Conservation (phyloP, 2,329 filamentous ascomycete genomes). For the Sporothrix phasma region DNA sequence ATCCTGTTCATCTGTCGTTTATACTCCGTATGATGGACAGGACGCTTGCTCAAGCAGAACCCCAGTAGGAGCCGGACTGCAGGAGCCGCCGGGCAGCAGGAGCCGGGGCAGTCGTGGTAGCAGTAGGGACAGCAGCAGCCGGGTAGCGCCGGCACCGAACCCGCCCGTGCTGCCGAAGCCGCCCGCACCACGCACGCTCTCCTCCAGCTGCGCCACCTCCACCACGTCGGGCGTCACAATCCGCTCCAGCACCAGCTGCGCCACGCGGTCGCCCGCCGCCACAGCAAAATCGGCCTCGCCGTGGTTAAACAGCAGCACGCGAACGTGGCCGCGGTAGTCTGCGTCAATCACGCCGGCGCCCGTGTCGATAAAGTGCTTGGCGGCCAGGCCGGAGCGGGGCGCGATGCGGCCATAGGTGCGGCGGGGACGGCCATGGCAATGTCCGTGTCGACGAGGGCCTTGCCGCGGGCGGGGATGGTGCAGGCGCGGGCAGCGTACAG, state of each 20-base stretch:
- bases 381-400: conserved; percentile 79
- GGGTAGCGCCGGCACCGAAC: conserved; percentile 11
- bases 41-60: neutral
- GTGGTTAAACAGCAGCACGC: conserved; percentile 92
- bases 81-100: neutral
- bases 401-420: conserved; percentile 85
- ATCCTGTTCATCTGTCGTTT: neutral
- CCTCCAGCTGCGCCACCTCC: conserved; percentile 81
- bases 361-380: conserved; percentile 92
- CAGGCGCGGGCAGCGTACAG: conserved; percentile 70
- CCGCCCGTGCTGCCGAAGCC: conserved; percentile 82
- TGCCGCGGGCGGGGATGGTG: conserved; percentile 69
- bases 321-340: conserved; percentile 89
- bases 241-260: conserved; percentile 86
- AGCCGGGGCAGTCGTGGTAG: neutral
- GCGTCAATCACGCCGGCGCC: conserved; percentile 96
- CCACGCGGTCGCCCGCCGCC: conserved; percentile 79
- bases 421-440: conserved; percentile 83
- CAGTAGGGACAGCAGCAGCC: neutral
- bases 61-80: neutral
- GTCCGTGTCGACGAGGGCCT: conserved; percentile 81
- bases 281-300: conserved; percentile 71
- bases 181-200: conserved; percentile 80
- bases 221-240: conserved; percentile 87
- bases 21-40: neutral